Percentiles rank a stretch among this genome's conserved stretches.
Evolutionary conservation across 2,329 filamentous ascomycete genomes (phyloP).

Genomic region (Aspergillus viridinutans): DNA sequence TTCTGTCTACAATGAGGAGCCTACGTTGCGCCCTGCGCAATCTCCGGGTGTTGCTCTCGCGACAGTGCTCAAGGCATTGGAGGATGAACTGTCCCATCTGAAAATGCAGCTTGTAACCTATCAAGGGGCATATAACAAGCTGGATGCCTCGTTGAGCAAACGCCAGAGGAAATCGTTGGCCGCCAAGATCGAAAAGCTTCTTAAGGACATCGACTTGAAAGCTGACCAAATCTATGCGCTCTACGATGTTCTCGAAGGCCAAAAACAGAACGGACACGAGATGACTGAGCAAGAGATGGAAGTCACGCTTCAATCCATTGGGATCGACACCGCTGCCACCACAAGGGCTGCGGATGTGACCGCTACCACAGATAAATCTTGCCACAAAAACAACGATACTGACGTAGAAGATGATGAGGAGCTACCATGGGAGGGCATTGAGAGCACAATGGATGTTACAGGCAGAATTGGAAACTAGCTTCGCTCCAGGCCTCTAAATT

Average conservation of each 20-base stretch:
- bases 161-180: slow-evolving; percentile 60
- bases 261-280: slow-evolving; percentile 61
- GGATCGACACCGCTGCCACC: slow-evolving; percentile 26
- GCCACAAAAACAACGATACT: slow-evolving; percentile 15
- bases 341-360: slow-evolving; percentile 21
- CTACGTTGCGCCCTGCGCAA: slow-evolving; percentile 60
- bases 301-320: slow-evolving; percentile 54
- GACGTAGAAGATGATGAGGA: slow-evolving; percentile 34
- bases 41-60: slow-evolving; percentile 69
- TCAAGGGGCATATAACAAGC: slow-evolving; percentile 59
- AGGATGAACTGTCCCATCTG: slow-evolving; percentile 75
- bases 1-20: slow-evolving; percentile 49
- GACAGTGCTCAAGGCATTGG: slow-evolving; percentile 74
- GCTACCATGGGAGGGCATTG: slow-evolving; percentile 42
- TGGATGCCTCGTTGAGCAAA: slow-evolving; percentile 63
- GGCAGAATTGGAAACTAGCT: slow-evolving; percentile 19
- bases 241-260: slow-evolving; percentile 78
- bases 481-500: background rate
- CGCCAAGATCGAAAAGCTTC: slow-evolving; percentile 57
- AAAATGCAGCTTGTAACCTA: slow-evolving; percentile 63
- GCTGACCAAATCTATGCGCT: slow-evolving; percentile 76
- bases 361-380: slow-evolving; percentile 26
- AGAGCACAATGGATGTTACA: slow-evolving; percentile 39
- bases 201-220: slow-evolving; percentile 65
- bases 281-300: slow-evolving; percentile 63